Evolutionary conservation across 2,329 filamentous ascomycete species (phyloP).

Genomic region (Simplicillium aogashimaense): DNA sequence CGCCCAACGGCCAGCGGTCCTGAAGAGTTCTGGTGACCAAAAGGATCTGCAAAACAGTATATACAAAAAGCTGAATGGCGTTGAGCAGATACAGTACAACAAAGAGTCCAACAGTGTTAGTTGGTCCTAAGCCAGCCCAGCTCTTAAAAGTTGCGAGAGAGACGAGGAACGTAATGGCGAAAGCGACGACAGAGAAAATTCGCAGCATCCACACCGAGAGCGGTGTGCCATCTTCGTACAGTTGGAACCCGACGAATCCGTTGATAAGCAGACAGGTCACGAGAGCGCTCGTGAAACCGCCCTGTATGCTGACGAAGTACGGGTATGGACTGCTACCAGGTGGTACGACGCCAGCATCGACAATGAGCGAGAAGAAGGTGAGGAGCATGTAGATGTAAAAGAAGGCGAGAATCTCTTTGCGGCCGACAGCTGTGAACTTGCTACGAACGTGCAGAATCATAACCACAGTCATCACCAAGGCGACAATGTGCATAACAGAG

Average conservation of each 20-base stretch:
- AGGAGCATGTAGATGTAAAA: constrained; percentile 95
- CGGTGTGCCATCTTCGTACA: constrained; percentile 94
- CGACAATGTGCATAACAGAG: constrained; percentile 84
- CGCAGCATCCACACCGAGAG: constrained; percentile 90
- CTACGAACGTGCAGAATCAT: constrained; percentile 92
- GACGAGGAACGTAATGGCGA: constrained; percentile 77
- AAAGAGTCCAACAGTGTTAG: constrained; percentile 81
- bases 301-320: constrained; percentile 85
- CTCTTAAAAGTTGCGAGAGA: constrained; percentile 87
- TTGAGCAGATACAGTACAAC: constrained; percentile 88
- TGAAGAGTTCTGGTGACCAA: constrained; percentile 84
- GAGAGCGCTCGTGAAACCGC: constrained; percentile 73
- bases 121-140: constrained; percentile 77
- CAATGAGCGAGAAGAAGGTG: constrained; percentile 76
- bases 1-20: constrained; percentile 89
- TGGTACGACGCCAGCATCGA: constrained; percentile 88
- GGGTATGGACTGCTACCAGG: constrained; percentile 72
- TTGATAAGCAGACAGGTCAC: constrained; percentile 90
- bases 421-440: constrained; percentile 93
- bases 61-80: constrained; percentile 75
- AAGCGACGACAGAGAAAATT: constrained; percentile 67
- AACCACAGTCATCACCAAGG: constrained; percentile 84
- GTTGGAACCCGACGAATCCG: constrained; percentile 94
- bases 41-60: constrained; percentile 78
- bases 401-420: constrained; percentile 70